A percentile compares a stretch with the other conserved stretches of the same genome.
phyloP scores from a whole-genome alignment of 1,284 basidiomycete genomes.

The Neolentinus lepideus region DNA sequence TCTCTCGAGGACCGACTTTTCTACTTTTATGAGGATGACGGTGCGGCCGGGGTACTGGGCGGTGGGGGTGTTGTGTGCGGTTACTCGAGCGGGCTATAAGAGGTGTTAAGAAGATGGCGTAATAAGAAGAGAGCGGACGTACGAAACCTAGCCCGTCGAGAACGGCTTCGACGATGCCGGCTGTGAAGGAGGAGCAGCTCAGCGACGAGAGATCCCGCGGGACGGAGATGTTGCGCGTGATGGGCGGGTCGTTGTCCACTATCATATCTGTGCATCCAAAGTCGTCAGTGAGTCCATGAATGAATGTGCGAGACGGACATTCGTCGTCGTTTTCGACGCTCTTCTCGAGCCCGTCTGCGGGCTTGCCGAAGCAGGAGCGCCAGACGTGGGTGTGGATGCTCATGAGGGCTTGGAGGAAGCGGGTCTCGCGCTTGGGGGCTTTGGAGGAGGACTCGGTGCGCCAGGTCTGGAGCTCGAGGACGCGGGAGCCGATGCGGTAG shows the following conservation, averaged over 20 bases:
- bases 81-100: constrained; percentile 87
- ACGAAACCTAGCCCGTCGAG: constrained; percentile 95
- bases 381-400: constrained; percentile 92
- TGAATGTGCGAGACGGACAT: constrained; percentile 46
- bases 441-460: constrained; percentile 65
- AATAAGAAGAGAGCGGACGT: constrained; percentile 29
- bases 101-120: constrained; percentile 6
- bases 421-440: constrained; percentile 82
- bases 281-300: constrained; percentile 4
- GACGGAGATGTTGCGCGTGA: constrained; percentile 89
- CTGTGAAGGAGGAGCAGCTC: constrained; percentile 94
- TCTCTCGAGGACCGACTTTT: constrained; percentile 82
- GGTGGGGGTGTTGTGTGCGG: constrained; percentile 89
- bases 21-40: constrained; percentile 92
- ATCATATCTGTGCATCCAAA: constrained; percentile 82
- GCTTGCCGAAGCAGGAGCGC: constrained; percentile 88
- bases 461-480: constrained; percentile 76
- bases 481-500: constrained; percentile 81
- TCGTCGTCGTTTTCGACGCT: constrained; percentile 95
- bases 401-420: constrained; percentile 85
- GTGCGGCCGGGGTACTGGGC: constrained; percentile 77
- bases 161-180: constrained; percentile 96
- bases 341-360: constrained; percentile 92
- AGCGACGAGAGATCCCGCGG: constrained; percentile 92
- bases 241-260: constrained; percentile 90